Evolutionary conservation across 148 eudicot genomes (phyloP), one percentile per base, ranked within the genome.

Genomic region (Hydrangea macrophylla): DNA sequence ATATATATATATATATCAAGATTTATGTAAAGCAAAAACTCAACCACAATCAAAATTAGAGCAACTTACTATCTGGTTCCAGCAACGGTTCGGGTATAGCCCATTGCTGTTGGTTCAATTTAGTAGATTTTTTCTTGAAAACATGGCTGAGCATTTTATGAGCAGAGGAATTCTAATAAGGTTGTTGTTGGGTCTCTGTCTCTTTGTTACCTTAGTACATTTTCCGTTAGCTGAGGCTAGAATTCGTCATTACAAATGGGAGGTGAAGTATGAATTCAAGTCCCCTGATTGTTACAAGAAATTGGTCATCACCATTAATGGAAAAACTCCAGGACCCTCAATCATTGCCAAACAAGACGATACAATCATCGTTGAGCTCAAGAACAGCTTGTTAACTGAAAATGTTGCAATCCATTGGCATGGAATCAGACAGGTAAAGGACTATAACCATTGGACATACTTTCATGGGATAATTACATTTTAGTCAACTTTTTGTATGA

Each of bases 401-500:
- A 85, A 83, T 70, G 85, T 86, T 31, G 87, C 96, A 5, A 78
- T 93, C 26, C 98, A 93, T 25, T 93, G 96, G 98, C 98, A 93
- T 58, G 98, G 98, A 18, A 91, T 91, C 20, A 76, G 90, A 48
- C 97, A 88, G 93, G 93, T 85, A 40, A 30, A 7, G 24, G 1
- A 13, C 6, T 0, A 54, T n/a, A n/a, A n/a, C n/a, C n/a, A n/a
- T n/a, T n/a, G n/a, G n/a, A n/a, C n/a, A n/a, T n/a, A n/a, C n/a
- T n/a, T n/a, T n/a, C n/a, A n/a, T n/a, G n/a, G n/a, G n/a, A n/a
- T n/a, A n/a, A n/a, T n/a, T n/a, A n/a, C n/a, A n/a, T n/a, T n/a
- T 32, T 42, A 32, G 23, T 42, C 9, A 7, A 40, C 15, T 5
- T 42, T 24, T 6, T 39, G 25, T 1, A n/a, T n/a, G n/a, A n/a